Evolutionary conservation across 176 grass and related monocot genomes (phyloP), one percentile per base, ranked within the genome.

Genomic region (Carex scoparia): DNA sequence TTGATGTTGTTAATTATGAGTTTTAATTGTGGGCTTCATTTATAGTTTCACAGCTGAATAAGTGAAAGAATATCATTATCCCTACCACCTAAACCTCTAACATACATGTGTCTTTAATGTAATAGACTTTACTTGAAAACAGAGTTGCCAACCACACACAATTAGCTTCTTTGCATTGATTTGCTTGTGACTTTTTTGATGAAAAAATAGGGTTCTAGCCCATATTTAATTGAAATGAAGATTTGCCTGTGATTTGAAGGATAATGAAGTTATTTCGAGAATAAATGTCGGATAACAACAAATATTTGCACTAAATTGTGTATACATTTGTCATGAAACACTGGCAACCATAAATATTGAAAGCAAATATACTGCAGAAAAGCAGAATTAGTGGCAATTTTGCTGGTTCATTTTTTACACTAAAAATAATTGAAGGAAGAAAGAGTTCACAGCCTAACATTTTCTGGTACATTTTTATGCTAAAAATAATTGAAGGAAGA

Each of bases 11-110:
- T 54, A 51, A 12, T 10, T 53, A 75, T 75, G 18, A 53, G 15
- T 54, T 75, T 37, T 12, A 54, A 75, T 18, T 38, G 10, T 68
- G 44, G 44, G 42, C 46, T 75, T 23, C 71, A 30, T 51, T 53
- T 28, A 14, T 49, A 6, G 71, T 53, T 54, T 30, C 23, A 53
- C 7, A 51, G 48, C 46, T 75, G 71, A 60, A 75, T 48, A n/a
- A 27, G 10, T 30, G 71, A 75, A 75, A 75, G 46, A 14, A 75
- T 75, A 73, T 75, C 46, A 1, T 2, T 35, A 35, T 1, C 23
- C 42, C 71, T 76, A 76, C 46, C 71, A 76, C 72, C 72, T 31
- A 54, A 31, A 76, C 23, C 72, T 76, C 72, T 76, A 54, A 76
- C 37, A 55, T 76, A 31, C 65, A 16, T 69, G 13, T 69, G 33